These are phyloP conservation scores for Silene noctiflora DNA, from an alignment of 179 eudicot genomes.

Conservation along the genomic window DNA sequence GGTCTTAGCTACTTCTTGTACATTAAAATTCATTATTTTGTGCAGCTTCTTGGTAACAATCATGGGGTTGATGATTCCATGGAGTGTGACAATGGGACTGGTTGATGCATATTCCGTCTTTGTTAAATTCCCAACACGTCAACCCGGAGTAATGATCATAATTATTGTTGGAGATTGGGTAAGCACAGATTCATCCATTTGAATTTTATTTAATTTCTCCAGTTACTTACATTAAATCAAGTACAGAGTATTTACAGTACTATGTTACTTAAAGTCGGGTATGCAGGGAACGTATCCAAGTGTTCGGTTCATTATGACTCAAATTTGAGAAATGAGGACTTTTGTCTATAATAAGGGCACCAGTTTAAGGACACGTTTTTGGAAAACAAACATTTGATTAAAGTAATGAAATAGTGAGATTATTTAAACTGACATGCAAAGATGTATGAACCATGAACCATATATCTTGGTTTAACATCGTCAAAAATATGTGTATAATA, in stretches of 20 bases:
- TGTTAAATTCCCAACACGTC: slow-evolving; percentile 54
- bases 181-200: slow-evolving; percentile 14
- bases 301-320: neutral
- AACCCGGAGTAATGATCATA: slow-evolving; percentile 46
- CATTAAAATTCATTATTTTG: neutral
- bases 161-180: slow-evolving; percentile 79
- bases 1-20: neutral
- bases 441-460: no score
- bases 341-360: neutral
- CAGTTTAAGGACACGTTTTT: no score
- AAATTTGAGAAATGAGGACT: neutral
- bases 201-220: no score
- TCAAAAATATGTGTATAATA: no score
- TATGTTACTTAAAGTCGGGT: neutral
- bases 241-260: no score
- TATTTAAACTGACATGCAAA: no score
- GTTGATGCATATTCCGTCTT: slow-evolving; percentile 63
- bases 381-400: no score
- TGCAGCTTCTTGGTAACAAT: slow-evolving; percentile 82
- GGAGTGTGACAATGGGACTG: slow-evolving; percentile 73
- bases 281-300: neutral
- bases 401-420: no score
- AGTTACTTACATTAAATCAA: neutral
- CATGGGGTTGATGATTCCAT: slow-evolving; percentile 80
- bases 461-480: no score